phyloP scores from a whole-genome alignment of 2,329 filamentous ascomycete species.

The Sclerotinia spermophila region DNA sequence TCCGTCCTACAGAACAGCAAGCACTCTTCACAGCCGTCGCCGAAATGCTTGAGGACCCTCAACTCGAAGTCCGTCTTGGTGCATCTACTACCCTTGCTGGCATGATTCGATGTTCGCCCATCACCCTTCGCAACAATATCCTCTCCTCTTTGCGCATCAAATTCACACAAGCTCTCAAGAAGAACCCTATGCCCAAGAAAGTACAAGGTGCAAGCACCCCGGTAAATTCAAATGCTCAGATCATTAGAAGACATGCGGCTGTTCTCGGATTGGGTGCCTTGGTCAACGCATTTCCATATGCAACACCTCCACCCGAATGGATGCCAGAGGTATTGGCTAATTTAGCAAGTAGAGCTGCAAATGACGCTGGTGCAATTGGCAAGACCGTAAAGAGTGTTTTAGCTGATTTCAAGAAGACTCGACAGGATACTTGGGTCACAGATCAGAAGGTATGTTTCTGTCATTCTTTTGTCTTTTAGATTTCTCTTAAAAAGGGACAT shows the following conservation, averaged over 20 bases:
- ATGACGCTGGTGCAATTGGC: conserved; percentile 85
- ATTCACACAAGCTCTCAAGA: conserved; percentile 72
- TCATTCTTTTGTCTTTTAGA: background rate
- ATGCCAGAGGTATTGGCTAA: conserved; percentile 89
- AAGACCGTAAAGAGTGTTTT: conserved; percentile 93
- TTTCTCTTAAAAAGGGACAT: background rate
- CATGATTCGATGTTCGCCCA: conserved; percentile 95
- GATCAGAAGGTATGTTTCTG: conserved; percentile 82
- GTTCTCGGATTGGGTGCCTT: conserved; percentile 87
- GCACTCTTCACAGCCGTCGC: conserved; percentile 89
- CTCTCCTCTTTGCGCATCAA: conserved; percentile 71
- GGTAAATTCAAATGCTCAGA: conserved; percentile 68
- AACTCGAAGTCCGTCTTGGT: conserved; percentile 90
- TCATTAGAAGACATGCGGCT: conserved; percentile 81
- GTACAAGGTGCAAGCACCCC: conserved; percentile 64
- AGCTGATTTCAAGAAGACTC: conserved; percentile 98
- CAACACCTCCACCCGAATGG: conserved; percentile 86
- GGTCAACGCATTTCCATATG: conserved; percentile 94
- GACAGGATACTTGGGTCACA: conserved; percentile 97
- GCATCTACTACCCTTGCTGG: conserved; percentile 91
- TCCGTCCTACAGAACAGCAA: conserved; percentile 69
- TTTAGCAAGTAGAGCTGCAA: conserved; percentile 78
- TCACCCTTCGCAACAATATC: conserved; percentile 71
- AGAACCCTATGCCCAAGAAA: conserved; percentile 85
- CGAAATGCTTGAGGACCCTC: conserved; percentile 85